Evolutionary conservation across 371 early-diverging fungal genomes (phyloP).

Genomic region (Actinomucor elegans): DNA sequence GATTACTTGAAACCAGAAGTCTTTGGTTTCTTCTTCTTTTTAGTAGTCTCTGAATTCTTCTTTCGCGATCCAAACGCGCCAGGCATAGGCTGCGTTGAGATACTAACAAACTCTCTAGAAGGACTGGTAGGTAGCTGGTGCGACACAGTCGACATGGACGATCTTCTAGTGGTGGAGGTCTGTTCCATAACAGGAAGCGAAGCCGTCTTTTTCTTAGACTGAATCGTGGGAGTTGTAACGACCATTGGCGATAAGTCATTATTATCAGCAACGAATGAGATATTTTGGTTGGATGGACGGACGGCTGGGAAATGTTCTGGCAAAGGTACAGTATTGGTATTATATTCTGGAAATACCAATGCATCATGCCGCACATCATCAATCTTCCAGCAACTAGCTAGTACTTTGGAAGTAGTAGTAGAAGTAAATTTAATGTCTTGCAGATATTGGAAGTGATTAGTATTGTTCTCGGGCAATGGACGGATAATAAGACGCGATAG

Average conservation of each 20-base stretch:
- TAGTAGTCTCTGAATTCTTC: constrained; percentile 3
- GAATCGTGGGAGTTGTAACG: no score
- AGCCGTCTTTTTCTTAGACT: not conserved
- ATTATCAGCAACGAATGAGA: no score
- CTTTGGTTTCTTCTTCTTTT: constrained; percentile 16
- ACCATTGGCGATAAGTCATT: no score
- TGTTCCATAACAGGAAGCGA: no score
- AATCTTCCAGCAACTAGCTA: constrained; percentile 6
- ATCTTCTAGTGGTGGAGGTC: no score
- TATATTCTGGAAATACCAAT: not conserved
- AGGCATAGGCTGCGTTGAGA: constrained; percentile 13
- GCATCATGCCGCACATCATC: not conserved
- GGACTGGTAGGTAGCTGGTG: not conserved
- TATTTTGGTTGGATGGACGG: no score
- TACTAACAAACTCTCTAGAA: not conserved
- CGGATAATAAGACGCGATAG: not conserved
- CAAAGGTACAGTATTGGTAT: not conserved
- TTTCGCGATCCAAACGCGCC: constrained; percentile 14
- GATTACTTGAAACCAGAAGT: constrained; percentile 17
- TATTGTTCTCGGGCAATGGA: not conserved
- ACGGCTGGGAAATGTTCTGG: constrained; percentile 4
- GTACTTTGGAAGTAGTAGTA: constrained; percentile 6
- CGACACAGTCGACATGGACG: no score
- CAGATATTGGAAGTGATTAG: constrained; percentile 5
- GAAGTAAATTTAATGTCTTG: not conserved